phyloP scores from a whole-genome alignment of 2,329 filamentous ascomycete genomes.

The Exophiala sideris region DNA sequence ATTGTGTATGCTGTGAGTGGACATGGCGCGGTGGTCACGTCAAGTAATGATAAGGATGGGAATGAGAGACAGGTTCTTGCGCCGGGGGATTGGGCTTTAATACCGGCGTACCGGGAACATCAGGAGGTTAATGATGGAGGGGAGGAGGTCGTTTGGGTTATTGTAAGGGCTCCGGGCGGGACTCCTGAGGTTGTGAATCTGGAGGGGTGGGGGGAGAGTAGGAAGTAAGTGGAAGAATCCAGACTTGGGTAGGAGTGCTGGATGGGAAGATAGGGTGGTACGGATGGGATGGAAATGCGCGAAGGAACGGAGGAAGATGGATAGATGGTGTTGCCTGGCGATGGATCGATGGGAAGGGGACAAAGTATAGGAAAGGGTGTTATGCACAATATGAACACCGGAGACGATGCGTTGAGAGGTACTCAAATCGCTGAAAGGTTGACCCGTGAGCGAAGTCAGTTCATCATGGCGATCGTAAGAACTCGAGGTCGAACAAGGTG shows the following conservation, averaged over 20 bases:
- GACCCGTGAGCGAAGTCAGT: too few species aligned
- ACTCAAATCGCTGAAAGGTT: too few species aligned
- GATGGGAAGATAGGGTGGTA: background rate
- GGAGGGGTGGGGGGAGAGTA: conserved; percentile 54
- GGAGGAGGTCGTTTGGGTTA: conserved; percentile 62
- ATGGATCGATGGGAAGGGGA: too few species aligned
- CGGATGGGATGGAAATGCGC: background rate
- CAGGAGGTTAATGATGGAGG: conserved; percentile 66
- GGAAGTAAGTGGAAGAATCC: background rate
- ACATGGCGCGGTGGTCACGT: conserved; percentile 54
- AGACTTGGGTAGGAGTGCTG: background rate
- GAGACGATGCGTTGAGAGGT: too few species aligned
- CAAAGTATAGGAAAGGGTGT: too few species aligned
- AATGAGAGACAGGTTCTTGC: conserved; percentile 56
- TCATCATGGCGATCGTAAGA: too few species aligned
- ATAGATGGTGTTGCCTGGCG: too few species aligned
- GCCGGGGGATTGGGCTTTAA: conserved; percentile 66
- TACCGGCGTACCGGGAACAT: conserved; percentile 68
- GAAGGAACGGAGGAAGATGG: too few species aligned
- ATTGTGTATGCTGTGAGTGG: conserved; percentile 66
- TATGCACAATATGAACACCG: too few species aligned
- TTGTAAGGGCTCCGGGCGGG: conserved; percentile 59
- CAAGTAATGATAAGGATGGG: conserved; percentile 40
- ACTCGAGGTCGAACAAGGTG: too few species aligned
- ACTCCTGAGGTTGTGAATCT: conserved; percentile 60